Evolutionary conservation across 116 monocot genomes (phyloP).

Genomic region (Dioscorea cayenensis): DNA sequence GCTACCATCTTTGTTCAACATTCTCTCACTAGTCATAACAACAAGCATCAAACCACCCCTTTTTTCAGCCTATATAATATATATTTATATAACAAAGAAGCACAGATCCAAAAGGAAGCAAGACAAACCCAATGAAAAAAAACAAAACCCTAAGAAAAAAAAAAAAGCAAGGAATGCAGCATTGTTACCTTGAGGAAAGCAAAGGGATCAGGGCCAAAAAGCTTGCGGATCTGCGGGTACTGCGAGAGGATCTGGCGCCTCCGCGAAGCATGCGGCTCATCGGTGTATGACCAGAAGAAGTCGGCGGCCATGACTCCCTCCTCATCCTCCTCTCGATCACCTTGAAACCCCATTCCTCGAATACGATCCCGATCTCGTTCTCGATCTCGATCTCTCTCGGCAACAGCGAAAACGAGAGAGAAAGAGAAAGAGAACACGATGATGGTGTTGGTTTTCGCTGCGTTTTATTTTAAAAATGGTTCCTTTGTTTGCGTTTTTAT

Average conservation of each 20-base stretch:
- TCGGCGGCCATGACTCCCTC: conserved; percentile 84
- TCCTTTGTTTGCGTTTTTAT: too few relatives aligned
- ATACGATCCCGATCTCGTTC: conserved; percentile 6
- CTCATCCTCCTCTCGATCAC: conserved; percentile 18
- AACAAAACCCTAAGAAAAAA: too few relatives aligned
- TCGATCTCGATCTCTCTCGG: neutral
- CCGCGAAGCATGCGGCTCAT: conserved; percentile 82
- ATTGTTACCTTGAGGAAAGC: conserved; percentile 68
- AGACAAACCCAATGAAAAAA: too few relatives aligned
- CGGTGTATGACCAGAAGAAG: conserved; percentile 93
- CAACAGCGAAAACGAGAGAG: neutral
- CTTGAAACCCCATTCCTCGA: conserved; percentile 13
- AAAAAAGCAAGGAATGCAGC: too few relatives aligned
- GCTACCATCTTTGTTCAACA: too few relatives aligned
- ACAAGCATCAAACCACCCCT: too few relatives aligned
- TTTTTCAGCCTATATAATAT: too few relatives aligned
- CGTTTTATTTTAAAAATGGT: too few relatives aligned
- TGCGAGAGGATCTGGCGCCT: conserved; percentile 68
- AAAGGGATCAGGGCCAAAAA: conserved; percentile 81
- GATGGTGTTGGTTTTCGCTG: too few relatives aligned
- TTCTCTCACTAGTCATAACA: too few relatives aligned
- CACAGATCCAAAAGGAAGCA: too few relatives aligned
- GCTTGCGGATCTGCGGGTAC: conserved; percentile 81
- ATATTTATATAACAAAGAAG: too few relatives aligned
- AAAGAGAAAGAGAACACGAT: neutral